Conservation (phyloP, 1,284 basidiomycete genomes). For the Boletus semigastroideus region DNA sequence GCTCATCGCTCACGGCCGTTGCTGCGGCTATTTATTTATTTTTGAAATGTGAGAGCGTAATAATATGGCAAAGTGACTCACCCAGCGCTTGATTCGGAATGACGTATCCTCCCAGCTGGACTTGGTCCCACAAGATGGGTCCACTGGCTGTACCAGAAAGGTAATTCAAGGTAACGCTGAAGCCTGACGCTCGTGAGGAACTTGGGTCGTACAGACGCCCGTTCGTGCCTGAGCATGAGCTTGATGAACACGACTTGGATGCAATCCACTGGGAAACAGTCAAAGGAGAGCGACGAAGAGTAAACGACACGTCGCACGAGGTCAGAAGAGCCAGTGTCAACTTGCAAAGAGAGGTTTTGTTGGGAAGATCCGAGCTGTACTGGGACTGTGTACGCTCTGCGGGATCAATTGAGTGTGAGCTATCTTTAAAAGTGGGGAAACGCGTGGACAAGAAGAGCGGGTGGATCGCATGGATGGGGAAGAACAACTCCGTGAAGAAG, state of each 20-base stretch:
- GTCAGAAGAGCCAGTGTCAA: slow-evolving; percentile 77
- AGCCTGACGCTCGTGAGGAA: slow-evolving; percentile 40
- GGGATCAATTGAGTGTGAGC: background rate
- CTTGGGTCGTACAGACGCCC: slow-evolving; percentile 54
- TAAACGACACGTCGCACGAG: slow-evolving; percentile 45
- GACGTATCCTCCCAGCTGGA: slow-evolving; percentile 56
- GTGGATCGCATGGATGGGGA: too few relatives aligned
- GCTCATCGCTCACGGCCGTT: slow-evolving; percentile 49
- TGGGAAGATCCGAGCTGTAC: slow-evolving; percentile 47
- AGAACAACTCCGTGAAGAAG: background rate
- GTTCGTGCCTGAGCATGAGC: slow-evolving; percentile 43
- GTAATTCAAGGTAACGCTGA: slow-evolving; percentile 52
- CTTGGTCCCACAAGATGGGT: slow-evolving; percentile 64
- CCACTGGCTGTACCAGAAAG: slow-evolving; percentile 57
- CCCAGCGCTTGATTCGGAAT: slow-evolving; percentile 63
- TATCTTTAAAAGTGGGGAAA: background rate
- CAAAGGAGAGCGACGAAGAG: background rate
- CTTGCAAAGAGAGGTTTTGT: slow-evolving; percentile 58
- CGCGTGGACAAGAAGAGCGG: background rate
- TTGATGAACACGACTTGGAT: slow-evolving; percentile 51
- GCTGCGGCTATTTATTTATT: slow-evolving; percentile 53
- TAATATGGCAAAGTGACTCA: slow-evolving; percentile 29
- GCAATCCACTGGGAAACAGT: slow-evolving; percentile 57
- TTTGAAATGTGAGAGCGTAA: slow-evolving; percentile 6
- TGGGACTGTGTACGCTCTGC: slow-evolving; percentile 61